phyloP scores from a whole-genome alignment of 768 basidiomycete genomes.

The Suillus alpinus region DNA sequence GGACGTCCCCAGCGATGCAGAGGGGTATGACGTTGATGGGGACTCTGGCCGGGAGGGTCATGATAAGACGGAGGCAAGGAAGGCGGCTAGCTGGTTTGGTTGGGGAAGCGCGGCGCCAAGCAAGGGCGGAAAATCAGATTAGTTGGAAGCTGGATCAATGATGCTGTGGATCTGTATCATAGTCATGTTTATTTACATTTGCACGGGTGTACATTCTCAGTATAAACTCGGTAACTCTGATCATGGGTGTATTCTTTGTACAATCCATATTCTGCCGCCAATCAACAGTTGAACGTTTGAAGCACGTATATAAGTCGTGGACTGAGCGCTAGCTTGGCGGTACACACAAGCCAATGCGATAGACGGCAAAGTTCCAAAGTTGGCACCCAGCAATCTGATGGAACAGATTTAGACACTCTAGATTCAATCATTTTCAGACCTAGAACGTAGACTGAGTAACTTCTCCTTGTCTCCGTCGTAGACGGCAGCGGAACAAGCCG shows the following conservation, averaged over 20 bases:
- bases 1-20: conserved; percentile 67
- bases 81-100: conserved; percentile 33
- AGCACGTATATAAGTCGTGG: not conserved
- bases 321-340: too few species aligned
- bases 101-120: conserved; percentile 27
- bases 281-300: not conserved
- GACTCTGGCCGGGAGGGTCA: conserved; percentile 11
- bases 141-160: not conserved
- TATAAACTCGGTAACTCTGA: not conserved
- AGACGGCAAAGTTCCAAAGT: not conserved
- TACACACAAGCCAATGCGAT: not conserved
- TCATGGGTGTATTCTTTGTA: not conserved
- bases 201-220: not conserved
- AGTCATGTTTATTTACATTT: conserved; percentile 2
- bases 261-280: not conserved
- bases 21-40: conserved; percentile 51
- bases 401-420: not conserved
- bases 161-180: not conserved
- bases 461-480: not conserved
- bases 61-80: conserved; percentile 24
- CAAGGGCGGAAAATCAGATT: conserved; percentile 22
- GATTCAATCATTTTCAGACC: not conserved
- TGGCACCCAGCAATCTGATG: not conserved
- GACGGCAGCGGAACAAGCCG: not conserved
- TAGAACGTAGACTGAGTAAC: not conserved